These are phyloP conservation scores for Dactylorhiza incarnata DNA, from an alignment of 106 monocot genomes.

Conservation along the genomic window DNA sequence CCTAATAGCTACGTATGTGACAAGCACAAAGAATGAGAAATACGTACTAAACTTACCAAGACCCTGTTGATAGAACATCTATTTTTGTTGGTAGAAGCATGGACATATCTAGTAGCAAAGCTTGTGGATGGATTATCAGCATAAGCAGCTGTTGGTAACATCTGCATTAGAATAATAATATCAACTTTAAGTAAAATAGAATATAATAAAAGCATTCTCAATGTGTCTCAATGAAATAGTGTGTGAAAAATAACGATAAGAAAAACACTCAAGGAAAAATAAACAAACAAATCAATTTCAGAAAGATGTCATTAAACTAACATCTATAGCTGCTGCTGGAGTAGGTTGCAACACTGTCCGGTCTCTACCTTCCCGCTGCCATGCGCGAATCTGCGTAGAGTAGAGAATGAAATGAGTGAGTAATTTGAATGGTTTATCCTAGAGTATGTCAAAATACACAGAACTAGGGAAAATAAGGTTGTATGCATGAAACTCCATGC, in stretches of 20 bases:
- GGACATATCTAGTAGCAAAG: conserved; percentile 95
- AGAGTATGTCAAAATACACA: background rate
- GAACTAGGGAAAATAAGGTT: too few species aligned
- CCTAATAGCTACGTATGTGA: background rate
- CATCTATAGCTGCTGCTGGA: conserved; percentile 87
- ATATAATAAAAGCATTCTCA: background rate
- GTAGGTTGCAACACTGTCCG: conserved; percentile 79
- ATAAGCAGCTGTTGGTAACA: conserved; percentile 85
- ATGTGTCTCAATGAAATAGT: background rate
- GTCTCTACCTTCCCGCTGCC: conserved; percentile 77
- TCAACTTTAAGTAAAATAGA: conserved; percentile 1
- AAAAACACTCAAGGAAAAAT: background rate
- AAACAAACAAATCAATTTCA: conserved; percentile 3
- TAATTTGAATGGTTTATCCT: background rate
- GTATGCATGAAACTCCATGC: too few species aligned
- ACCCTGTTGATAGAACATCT: conserved; percentile 92
- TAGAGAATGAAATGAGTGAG: background rate
- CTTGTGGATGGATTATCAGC: conserved; percentile 95
- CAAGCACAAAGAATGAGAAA: background rate
- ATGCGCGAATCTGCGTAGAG: conserved; percentile 75
- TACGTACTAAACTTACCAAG: conserved; percentile 48
- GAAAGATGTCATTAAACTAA: conserved; percentile 19
- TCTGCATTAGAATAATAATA: conserved; percentile 46
- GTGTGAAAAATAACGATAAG: background rate
- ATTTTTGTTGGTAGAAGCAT: conserved; percentile 97